Evolutionary conservation across 257 asterid species (phyloP), one percentile per base, ranked within the genome.

Genomic region (Petrea volubilis): DNA sequence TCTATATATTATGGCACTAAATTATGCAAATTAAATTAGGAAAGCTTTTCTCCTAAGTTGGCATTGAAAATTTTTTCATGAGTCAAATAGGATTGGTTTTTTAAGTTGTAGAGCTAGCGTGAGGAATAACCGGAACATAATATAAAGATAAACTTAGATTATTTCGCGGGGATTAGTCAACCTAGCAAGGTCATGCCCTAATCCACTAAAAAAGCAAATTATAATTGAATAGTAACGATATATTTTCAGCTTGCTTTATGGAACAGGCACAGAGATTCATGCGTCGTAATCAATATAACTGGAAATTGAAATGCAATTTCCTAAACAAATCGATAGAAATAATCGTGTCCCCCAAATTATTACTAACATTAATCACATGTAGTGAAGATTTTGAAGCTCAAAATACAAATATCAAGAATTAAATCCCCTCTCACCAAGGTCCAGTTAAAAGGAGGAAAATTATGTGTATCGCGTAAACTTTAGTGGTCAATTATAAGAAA

Each of bases 141-240:
- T 46, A 49, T 28, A 20, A 38, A 57, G 34, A n/a, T 11, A 23
- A 8, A 38, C 2, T 44, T 27, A 52, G 27, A 53, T 73, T 55
- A 28, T 46, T n/a, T 58, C 17, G 75, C 63, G 74, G 55, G n/a
- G 70, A 81, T 72, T 75, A 71, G 86, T 79, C 86, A 83, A 83
- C 88, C 64, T 75, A 82, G 70, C 76, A 49, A 65, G 20, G 49
- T 55, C 64, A 78, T 76, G 64, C 86, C 82, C 93, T 81, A 85
- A 83, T 79, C 89, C 93, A 87, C 82, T 83, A 67, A 5, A 41
- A n/a, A 41, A 62, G 25, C 64, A 57, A 17, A 29, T 66, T 56
- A 49, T 65, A 11, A 52, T 2, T n/a, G 23, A 11, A 24, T 41
- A 31, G 33, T 18, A 14, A 63, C 56, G 3, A 34, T 27, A 44